Evolutionary conservation across 768 basidiomycete species (phyloP).

Genomic region (Boletellus sp.): DNA sequence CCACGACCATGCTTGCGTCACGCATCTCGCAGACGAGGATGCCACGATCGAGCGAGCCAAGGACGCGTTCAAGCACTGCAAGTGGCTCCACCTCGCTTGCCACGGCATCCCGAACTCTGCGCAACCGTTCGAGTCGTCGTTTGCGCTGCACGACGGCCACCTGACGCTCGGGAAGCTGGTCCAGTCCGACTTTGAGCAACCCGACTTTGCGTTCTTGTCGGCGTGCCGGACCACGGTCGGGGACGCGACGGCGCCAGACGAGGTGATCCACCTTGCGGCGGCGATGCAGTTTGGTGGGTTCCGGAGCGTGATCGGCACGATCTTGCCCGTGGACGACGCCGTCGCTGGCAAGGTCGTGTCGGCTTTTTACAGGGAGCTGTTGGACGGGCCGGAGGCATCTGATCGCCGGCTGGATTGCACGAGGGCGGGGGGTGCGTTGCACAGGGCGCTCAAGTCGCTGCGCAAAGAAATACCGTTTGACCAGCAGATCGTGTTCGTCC

Average conservation of each 20-base stretch:
- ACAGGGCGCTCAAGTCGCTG: background rate
- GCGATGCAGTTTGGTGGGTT: background rate
- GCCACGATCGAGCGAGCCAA: background rate
- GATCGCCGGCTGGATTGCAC: background rate
- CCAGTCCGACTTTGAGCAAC: background rate
- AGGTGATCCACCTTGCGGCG: background rate
- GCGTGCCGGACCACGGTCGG: background rate
- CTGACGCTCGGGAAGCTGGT: background rate
- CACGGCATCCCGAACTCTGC: constrained; percentile 11
- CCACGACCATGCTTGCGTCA: background rate
- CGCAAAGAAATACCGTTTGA: background rate
- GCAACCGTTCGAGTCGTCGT: constrained; percentile 14
- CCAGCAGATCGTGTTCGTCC: background rate
- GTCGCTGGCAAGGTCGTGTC: background rate
- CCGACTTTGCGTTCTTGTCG: background rate
- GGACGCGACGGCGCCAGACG: background rate
- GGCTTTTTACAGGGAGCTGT: background rate
- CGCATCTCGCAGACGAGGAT: background rate
- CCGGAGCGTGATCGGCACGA: background rate
- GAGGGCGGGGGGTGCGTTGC: background rate
- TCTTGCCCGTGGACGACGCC: background rate
- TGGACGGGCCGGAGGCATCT: background rate
- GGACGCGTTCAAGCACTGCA: background rate
- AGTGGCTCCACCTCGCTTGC: constrained; percentile 24
- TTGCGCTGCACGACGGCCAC: constrained; percentile 3